Evolutionary conservation across 352 stramenopile species (phyloP).

Genomic region (Phytophthora brassicae): DNA sequence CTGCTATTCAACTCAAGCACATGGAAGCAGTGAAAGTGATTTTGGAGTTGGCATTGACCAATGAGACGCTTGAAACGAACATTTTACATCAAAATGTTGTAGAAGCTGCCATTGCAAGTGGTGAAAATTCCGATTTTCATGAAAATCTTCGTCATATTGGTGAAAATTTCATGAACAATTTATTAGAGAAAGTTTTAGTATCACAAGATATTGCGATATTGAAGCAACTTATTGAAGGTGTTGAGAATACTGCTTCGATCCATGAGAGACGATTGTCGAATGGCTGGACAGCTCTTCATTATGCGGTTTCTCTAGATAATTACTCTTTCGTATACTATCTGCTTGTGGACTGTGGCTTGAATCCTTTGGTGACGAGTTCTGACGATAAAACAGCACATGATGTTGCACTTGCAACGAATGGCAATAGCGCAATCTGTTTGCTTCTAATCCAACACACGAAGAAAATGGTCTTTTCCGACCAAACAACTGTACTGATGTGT

Average conservation of each 20-base stretch:
- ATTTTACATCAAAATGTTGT: conserved; percentile 7
- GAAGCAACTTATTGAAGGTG: background rate
- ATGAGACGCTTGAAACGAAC: background rate
- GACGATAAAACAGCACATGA: conserved; percentile 9
- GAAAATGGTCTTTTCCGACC: conserved; percentile 10
- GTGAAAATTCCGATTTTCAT: background rate
- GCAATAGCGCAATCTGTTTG: background rate
- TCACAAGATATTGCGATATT: background rate
- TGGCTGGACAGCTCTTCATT: conserved; percentile 16
- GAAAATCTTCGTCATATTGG: background rate
- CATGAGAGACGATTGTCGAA: background rate
- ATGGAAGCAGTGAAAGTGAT: background rate
- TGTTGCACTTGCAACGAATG: background rate
- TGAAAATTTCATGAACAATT: background rate
- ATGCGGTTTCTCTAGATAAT: background rate
- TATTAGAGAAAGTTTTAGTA: background rate
- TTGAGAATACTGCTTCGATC: conserved; percentile 5
- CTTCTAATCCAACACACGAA: conserved; percentile 16
- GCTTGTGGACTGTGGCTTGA: conserved; percentile 14
- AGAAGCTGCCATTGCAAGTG: background rate
- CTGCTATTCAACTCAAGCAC: conserved; percentile 10
- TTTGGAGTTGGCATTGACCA: conserved; percentile 9
- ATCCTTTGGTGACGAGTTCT: conserved; percentile 1
- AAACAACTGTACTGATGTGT: background rate
- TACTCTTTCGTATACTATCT: conserved; percentile 8